Percentiles rank a stretch among this genome's conserved stretches.
Conservation (phyloP, 2,329 filamentous ascomycete species). For the Leptographium lundbergii region DNA sequence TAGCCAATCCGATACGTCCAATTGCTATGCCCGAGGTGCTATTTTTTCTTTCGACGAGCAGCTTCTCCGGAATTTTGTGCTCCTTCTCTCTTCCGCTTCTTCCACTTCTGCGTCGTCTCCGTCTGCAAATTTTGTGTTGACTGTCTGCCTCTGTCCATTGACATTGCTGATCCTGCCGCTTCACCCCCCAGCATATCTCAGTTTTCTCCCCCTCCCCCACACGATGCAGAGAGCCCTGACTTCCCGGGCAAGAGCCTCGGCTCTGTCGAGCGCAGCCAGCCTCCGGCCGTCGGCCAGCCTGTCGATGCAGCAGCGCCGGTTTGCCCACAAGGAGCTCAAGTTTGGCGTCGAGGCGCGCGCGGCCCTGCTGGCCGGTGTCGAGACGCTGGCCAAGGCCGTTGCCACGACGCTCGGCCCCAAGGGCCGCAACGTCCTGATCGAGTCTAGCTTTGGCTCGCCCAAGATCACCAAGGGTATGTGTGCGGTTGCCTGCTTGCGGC, state of each 20-base stretch:
- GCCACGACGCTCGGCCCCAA: slow-evolving; percentile 94
- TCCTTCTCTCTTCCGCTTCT: not conserved
- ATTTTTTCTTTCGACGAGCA: slow-evolving; percentile 9
- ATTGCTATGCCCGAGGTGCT: slow-evolving; percentile 5
- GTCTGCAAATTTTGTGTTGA: not conserved
- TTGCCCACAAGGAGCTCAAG: slow-evolving; percentile 98
- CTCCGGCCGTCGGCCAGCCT: slow-evolving; percentile 52
- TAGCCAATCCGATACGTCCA: slow-evolving; percentile 1
- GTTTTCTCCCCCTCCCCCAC: slow-evolving; percentile 10
- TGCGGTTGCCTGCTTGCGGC: not conserved
- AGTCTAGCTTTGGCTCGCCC: slow-evolving; percentile 95
- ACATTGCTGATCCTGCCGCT: not conserved
- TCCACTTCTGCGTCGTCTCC: not conserved
- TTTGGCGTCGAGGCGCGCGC: slow-evolving; percentile 93
- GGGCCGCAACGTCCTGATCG: slow-evolving; percentile 95
- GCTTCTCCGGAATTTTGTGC: slow-evolving; percentile 7
- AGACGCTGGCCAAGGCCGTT: slow-evolving; percentile 92
- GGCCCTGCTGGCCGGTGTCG: slow-evolving; percentile 80
- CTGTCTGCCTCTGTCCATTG: not conserved
- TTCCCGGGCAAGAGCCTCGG: slow-evolving; percentile 66
- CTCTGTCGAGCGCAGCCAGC: slow-evolving; percentile 54
- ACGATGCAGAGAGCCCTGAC: slow-evolving; percentile 94
- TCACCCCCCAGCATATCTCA: not conserved
- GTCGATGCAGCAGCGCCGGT: slow-evolving; percentile 74
- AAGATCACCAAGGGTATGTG: slow-evolving; percentile 96